These are phyloP conservation scores for Penicillium bialowiezense DNA, from an alignment of 495 filamentous ascomycete species.

Conservation along the genomic window DNA sequence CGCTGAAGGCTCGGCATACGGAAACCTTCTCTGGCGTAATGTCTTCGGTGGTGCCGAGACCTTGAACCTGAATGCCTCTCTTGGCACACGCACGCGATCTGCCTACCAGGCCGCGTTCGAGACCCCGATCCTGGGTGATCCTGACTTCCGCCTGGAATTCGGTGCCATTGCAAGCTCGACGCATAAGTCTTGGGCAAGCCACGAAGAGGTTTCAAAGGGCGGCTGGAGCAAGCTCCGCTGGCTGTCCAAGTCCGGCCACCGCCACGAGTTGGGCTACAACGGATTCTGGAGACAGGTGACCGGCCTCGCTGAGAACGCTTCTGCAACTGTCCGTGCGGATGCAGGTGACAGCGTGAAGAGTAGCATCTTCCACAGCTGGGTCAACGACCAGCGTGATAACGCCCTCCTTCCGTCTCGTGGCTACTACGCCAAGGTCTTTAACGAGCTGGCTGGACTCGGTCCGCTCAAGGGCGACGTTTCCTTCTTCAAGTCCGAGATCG, in stretches of 20 bases:
- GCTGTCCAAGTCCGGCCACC: slow-evolving; percentile 57
- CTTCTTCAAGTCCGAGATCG: slow-evolving; percentile 84
- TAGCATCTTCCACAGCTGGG: slow-evolving; percentile 77
- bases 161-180: slow-evolving; percentile 78
- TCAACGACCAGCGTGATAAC: slow-evolving; percentile 73
- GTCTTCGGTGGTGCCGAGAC: slow-evolving; percentile 92
- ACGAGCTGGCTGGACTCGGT: slow-evolving; percentile 85
- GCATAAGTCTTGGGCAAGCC: slow-evolving; percentile 84
- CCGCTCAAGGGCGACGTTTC: slow-evolving; percentile 82
- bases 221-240: slow-evolving; percentile 73
- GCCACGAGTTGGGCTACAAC: slow-evolving; percentile 74
- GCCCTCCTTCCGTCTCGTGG: slow-evolving; percentile 78
- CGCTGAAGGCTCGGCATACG: slow-evolving; percentile 86
- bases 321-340: slow-evolving; percentile 74
- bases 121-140: slow-evolving; percentile 76
- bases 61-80: slow-evolving; percentile 76
- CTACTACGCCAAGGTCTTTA: slow-evolving; percentile 68
- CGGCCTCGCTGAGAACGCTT: slow-evolving; percentile 66
- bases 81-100: slow-evolving; percentile 84
- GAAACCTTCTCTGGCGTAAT: slow-evolving; percentile 79
- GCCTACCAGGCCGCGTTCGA: slow-evolving; percentile 83
- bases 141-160: slow-evolving; percentile 69
- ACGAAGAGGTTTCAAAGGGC: slow-evolving; percentile 86
- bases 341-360: slow-evolving; percentile 91
- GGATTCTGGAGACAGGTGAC: slow-evolving; percentile 88